These are phyloP conservation scores for Creolimax fragrantissima DNA, from an alignment of 78 protist genomes.

Conservation along the genomic window DNA sequence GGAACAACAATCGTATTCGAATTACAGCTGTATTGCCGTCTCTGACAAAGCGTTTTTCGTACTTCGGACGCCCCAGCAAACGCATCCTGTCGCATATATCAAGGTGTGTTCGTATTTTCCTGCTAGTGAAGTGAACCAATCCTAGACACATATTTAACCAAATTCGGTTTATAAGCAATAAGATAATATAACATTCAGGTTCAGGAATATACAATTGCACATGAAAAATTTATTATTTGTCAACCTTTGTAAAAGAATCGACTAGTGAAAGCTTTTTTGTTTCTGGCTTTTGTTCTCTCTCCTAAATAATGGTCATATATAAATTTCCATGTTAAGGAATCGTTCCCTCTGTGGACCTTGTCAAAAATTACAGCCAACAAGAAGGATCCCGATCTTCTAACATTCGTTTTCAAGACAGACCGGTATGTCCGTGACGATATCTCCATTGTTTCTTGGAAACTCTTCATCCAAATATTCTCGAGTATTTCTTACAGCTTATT, in stretches of 20 bases:
- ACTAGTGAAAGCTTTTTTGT: too few species aligned
- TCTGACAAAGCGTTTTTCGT: neutral
- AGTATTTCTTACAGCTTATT: neutral
- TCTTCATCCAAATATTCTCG: neutral
- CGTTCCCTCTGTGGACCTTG: neutral
- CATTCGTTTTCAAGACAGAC: neutral
- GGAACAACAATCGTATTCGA: neutral
- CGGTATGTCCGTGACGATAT: neutral
- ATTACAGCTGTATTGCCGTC: neutral
- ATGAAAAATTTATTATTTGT: too few species aligned
- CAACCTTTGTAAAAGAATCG: too few species aligned
- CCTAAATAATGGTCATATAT: too few species aligned
- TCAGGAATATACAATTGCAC: too few species aligned
- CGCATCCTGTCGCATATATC: neutral
- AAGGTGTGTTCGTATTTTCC: neutral
- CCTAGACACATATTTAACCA: too few species aligned
- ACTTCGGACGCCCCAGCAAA: neutral
- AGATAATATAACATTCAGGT: too few species aligned
- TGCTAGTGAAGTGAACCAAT: too few species aligned
- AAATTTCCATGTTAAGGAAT: too few species aligned
- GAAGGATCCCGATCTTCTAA: neutral
- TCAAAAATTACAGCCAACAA: neutral
- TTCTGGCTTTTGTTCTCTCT: too few species aligned
- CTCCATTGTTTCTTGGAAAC: neutral
- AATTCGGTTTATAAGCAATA: too few species aligned